Base-by-base conservation (phyloP, 352 stramenopile species). In the Phytophthora parvispora region DNA sequence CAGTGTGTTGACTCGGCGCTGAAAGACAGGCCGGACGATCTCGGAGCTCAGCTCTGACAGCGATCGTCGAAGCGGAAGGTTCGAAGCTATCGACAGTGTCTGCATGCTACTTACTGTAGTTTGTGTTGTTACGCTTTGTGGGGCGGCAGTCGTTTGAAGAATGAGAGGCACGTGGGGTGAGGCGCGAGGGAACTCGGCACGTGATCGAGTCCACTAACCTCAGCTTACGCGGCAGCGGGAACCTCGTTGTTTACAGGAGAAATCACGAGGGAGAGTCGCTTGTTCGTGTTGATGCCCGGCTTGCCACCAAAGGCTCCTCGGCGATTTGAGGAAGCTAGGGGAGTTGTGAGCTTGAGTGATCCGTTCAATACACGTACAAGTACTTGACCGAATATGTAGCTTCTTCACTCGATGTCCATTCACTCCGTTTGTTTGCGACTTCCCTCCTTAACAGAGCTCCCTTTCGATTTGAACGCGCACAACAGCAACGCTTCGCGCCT, bases 1-100 rank as follows among this genome's bases (percentile, higher is more conserved):
- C 15, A 54, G 20, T 4, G 28, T 38, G n/a, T 1, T 5, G 16
- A 29, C 12, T 2, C 9, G 25, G 54, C 57, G 48, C 27, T 72
- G 57, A 27, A 72, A 63, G 32, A 63, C 50, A 15, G 57, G 51
- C 10, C 64, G 50, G 27, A 67, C 51, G 16, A 72, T 67, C 8
- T 64, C 57, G 25, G 57, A 60, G 27, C 49, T 62, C 15, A 67
- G 34, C 2, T 20, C 34, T 18, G 57, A 40, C n/a, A 42, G 47
- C 31, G 20, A 38, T 7, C 40, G 48, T 58, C 20, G 18, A 20
- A 27, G 16, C 16, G 16, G 6, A 28, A 2, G 16, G 18, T n/a
- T 16, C 10, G 8, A 27, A 36, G 9, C 9, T 27, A 20, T 38
- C 6, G 16, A 40, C 25, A 12, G 43, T 25, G 25, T 40, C 31